Evolutionary conservation across 768 basidiomycete species (phyloP).

Genomic region (Tulasnella sp.): DNA sequence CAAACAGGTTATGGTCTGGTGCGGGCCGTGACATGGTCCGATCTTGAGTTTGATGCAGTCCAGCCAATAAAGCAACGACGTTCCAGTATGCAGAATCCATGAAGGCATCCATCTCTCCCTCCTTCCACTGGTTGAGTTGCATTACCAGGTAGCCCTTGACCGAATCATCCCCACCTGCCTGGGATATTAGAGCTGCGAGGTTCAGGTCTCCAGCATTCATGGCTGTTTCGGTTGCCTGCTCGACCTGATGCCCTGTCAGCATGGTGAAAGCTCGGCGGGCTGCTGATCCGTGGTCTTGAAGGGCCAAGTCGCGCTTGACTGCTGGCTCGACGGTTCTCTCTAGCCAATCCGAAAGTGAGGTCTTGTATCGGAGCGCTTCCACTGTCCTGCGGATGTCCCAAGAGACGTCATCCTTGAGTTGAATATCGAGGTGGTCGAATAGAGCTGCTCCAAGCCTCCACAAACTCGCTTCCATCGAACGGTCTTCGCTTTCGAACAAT

Average conservation of each 20-base stretch:
- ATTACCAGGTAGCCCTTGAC: constrained; percentile 68
- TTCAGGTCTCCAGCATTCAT: constrained; percentile 73
- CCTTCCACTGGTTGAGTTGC: constrained; percentile 80
- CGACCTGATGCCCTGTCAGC: constrained; percentile 85
- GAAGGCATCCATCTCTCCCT: constrained; percentile 67
- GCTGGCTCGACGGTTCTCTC: constrained; percentile 62
- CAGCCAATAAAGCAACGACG: constrained; percentile 80
- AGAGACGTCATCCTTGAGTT: constrained; percentile 52
- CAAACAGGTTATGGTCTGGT: constrained; percentile 53
- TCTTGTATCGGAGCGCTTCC: constrained; percentile 63
- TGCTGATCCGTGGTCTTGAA: constrained; percentile 45
- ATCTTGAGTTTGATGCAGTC: constrained; percentile 59
- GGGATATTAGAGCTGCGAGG: constrained; percentile 83
- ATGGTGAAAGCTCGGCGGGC: constrained; percentile 65
- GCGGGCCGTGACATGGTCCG: constrained; percentile 50
- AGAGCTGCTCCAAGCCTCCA: constrained; percentile 87
- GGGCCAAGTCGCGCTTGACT: constrained; percentile 68
- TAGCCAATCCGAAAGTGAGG: constrained; percentile 81
- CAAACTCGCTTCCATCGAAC: constrained; percentile 67
- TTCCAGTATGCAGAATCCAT: constrained; percentile 66
- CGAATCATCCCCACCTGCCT: constrained; percentile 71
- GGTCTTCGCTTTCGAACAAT: constrained; percentile 67
- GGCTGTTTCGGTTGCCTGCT: constrained; percentile 71
- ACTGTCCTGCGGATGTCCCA: constrained; percentile 63
- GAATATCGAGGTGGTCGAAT: constrained; percentile 78